phyloP scores from a whole-genome alignment of 129 eudicot genomes.

The Daucus carota region DH1_v3.0 NC_030385.2:42775501-42776000 shows the following conservation, averaged over 20 bases:
- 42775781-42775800: conserved; percentile 36
- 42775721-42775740: conserved; percentile 76
- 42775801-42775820: conserved; percentile 50
- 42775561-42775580: neutral
- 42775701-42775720: conserved; percentile 70
- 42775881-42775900: conserved; percentile 35
- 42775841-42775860: conserved; percentile 49
- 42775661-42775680: conserved; percentile 83
- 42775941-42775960: conserved; percentile 37
- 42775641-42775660: conserved; percentile 94
- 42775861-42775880: conserved; percentile 34
- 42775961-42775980: conserved; percentile 43
- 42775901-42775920: conserved; percentile 39
- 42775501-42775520: neutral
- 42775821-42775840: conserved; percentile 56
- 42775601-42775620: conserved; percentile 97
- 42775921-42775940: conserved; percentile 54
- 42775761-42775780: conserved; percentile 67
- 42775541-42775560: neutral
- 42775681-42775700: conserved; percentile 46
- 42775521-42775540: neutral
- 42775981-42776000: conserved; percentile 49
- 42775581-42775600: neutral
- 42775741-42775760: conserved; percentile 77
- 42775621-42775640: conserved; percentile 94